Evolutionary conservation across 2,329 filamentous ascomycete genomes (phyloP), one percentile per base, ranked within the genome.

Genomic region (Penicillium griseofulvum): DNA sequence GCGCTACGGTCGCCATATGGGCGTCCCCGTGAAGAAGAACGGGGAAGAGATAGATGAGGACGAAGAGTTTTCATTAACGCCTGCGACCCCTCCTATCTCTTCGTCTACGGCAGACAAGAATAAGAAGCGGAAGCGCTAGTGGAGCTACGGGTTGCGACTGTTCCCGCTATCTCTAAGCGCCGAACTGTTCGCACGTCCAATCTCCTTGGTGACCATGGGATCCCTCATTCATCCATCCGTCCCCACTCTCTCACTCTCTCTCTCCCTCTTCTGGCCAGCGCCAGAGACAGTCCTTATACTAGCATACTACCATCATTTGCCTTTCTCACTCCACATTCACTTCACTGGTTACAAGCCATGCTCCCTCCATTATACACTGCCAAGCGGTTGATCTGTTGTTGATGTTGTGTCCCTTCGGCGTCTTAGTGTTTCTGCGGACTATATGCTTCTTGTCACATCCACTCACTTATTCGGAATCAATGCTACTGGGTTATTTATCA

Each of bases 1-100:
- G 60, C 87, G 94, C 55, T 97, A 97, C 66, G 84, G 86, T 56
- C 80, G 86, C 55, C 82, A 87, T 70, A 86, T 88, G 85, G 83
- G 86, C 50, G 84, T 87, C 31, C 78, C 84, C 1, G 81, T 87
- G 59, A 87, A 87, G 75, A 86, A 85, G 67, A 70, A 68, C 17
- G 63, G 66, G 28, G 77, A 79, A 24, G 67, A 63, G 11, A 49
- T 57, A 31, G 52, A 85, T 49, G 78, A 82, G 70, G 82, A 82
- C 70, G 82, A 82, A 33, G 84, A 86, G 28, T 64, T 78, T n/a
- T 63, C 70, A 26, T 60, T 68, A 31, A 67, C 73, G 43, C 65
- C 71, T 31, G 64, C 70, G 19, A 65, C 68, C 10, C 62, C 71
- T 42, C 59, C 71, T 24, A 49, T 69, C 29, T 59, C 69, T 22